Evolutionary conservation across 306 rosid species (phyloP), one percentile per base, ranked within the genome.

Genomic region (Fagus crenata): DNA sequence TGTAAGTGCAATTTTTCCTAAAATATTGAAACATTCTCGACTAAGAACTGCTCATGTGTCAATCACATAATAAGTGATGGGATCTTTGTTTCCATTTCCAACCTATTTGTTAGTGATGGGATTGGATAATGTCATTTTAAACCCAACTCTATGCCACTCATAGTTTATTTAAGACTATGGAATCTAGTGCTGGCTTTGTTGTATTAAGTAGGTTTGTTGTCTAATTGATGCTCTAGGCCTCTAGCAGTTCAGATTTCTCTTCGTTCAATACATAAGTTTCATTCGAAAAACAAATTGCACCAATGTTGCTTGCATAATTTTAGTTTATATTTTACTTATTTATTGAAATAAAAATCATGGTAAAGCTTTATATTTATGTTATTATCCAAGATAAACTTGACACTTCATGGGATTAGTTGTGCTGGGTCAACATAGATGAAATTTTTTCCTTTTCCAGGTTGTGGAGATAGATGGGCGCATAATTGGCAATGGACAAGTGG

Each of bases 401-500:
- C 67, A 31, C 67, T 32, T 60, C 40, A 11, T 60, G 71, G 49
- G 71, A 42, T 65, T 65, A 39, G 43, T 36, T 65, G 49, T 65
- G 37, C 49, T 2, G 46, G 71, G 51, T 13, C 51, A 46, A 46
- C 51, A 46, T 22, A 22, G 28, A 22, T 22, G 28, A 22, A 22
- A 22, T 22, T 22, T 22, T 22, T 75, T 67, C 60, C 11, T 54
- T n/a, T 18, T 63, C n/a, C 85, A 92, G 99, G 97, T 89, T 18
- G 91, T 90, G 69, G 89, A 90, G 88, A 92, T 95, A 55, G 98
- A 95, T 80, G 97, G 98, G 3, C 98, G 95, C 53, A 77, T 71
- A 51, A 86, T 92, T 76, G 97, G 97, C 43, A 63, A 84, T 17
- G 98, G 98, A 73, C 79, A 88, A 84, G 91, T 92, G 42, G 97